Evolutionary conservation across 345 rosid species (phyloP), one percentile per base, ranked within the genome.

Genomic region (Mercurialis annua): DNA sequence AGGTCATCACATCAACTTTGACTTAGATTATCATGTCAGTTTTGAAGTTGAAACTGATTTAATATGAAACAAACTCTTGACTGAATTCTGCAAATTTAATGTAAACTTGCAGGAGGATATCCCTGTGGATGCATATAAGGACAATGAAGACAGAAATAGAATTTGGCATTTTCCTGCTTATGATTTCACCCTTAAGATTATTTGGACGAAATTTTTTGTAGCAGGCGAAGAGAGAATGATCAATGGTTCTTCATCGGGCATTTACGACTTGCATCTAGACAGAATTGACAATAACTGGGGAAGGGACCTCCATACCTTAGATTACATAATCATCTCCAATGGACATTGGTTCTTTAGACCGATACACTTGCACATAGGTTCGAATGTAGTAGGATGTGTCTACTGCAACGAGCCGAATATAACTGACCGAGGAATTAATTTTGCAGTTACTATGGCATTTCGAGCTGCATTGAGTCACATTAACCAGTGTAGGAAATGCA

Each of bases 321-420:
- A 90, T 58, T 78, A 84, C 10, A 82, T 82, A 14, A 64, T 94
- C 70, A 64, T 94, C 72, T 89, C 99, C 0, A 62, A 56, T 14
- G 96, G 76, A 21, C 96, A 87, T 27, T 87, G 96, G 99, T 91
- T 89, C 71, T 89, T 89, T 77, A 78, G 95, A 59, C 87, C 83
- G 6, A 65, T 89, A 65, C 69, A 78, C 77, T 64, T 91, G 4
- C 81, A 86, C 8, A 38, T 67, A 24, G 82, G 83, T 24, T 57
- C 69, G 0, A 55, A 83, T 3, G 43, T 70, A 7, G 42, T 84
- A 1, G 91, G 87, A 4, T 94, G 99, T 53, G 84, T 89, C 21
- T 89, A 72, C 66, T 91, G 96, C 71, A 71, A 77, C n/a, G 72
- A 70, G 6, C 81, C 81, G 4, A 82, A 83, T 20, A 70, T 87